phyloP scores from a whole-genome alignment of 768 basidiomycete species.

The Tylopilus vinaceipallidus region DNA sequence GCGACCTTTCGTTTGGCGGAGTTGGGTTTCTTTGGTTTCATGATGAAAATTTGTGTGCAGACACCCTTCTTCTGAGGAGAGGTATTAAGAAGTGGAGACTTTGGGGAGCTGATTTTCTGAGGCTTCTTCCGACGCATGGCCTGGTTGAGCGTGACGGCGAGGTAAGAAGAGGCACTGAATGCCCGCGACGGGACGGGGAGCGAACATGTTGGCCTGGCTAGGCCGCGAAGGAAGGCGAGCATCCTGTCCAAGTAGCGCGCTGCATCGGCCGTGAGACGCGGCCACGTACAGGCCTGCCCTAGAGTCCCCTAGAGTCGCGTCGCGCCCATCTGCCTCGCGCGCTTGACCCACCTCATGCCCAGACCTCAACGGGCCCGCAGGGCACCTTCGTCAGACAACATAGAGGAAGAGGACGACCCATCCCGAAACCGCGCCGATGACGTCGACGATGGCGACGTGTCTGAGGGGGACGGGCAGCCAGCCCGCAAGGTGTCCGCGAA shows the following conservation, averaged over 20 bases:
- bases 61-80: conserved; percentile 92
- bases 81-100: conserved; percentile 76
- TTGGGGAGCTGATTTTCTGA: conserved; percentile 41
- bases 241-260: conserved; percentile 8
- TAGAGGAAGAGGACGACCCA: conserved; percentile 53
- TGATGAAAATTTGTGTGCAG: conserved; percentile 74
- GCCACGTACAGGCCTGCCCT: conserved; percentile 33
- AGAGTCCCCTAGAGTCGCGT: conserved; percentile 23
- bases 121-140: conserved; percentile 76
- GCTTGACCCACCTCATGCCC: conserved; percentile 35
- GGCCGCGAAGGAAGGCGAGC: conserved; percentile 26
- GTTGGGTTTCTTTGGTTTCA: conserved; percentile 96
- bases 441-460: conserved; percentile 32
- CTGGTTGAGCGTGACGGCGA: conserved; percentile 78
- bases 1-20: conserved; percentile 98
- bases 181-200: conserved; percentile 35
- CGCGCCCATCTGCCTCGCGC: conserved; percentile 31
- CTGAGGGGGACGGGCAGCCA: conserved; percentile 42
- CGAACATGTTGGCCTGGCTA: conserved; percentile 24
- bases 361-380: conserved; percentile 42
- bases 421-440: conserved; percentile 42
- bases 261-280: conserved; percentile 1
- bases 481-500: conserved; percentile 31
- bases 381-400: conserved; percentile 52
- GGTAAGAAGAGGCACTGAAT: conserved; percentile 62